phyloP scores from a whole-genome alignment of 2,329 filamentous ascomycete genomes.

The Kalmusia sp. region DNA sequence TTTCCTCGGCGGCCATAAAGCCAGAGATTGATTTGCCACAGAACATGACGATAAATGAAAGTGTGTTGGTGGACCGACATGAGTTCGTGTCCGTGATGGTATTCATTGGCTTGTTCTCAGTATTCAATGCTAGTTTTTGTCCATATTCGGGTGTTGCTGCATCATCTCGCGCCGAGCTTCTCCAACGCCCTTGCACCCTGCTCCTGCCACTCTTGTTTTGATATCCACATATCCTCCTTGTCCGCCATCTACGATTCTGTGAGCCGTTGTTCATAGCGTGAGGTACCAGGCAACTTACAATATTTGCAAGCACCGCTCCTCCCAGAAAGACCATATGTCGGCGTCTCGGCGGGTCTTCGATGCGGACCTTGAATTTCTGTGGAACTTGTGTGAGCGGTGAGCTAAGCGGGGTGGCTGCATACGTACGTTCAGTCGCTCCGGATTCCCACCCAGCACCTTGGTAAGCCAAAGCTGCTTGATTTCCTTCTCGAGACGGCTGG shows the following conservation, averaged over 20 bases:
- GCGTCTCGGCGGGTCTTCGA: constrained; percentile 94
- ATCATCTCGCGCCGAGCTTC: constrained; percentile 87
- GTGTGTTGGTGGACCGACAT: neutral
- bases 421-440: constrained; percentile 79
- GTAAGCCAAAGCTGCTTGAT: constrained; percentile 98
- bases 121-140: constrained; percentile 13
- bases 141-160: constrained; percentile 11
- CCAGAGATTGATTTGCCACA: neutral
- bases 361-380: constrained; percentile 98
- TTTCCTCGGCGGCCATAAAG: neutral
- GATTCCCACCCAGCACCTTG: constrained; percentile 86
- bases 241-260: constrained; percentile 77
- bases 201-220: constrained; percentile 96
- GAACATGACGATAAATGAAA: neutral
- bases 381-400: constrained; percentile 25
- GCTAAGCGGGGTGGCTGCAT: constrained; percentile 10
- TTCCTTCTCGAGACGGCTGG: constrained; percentile 95
- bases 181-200: constrained; percentile 83
- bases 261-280: neutral
- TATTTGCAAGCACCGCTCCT: constrained; percentile 94
- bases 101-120: constrained; percentile 16
- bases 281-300: constrained; percentile 58
- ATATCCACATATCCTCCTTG: constrained; percentile 99
- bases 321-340: constrained; percentile 99
- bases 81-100: constrained; percentile 11